These are phyloP conservation scores for Daldinia bambusicola DNA, from an alignment of 495 filamentous ascomycete genomes.

Conservation along the genomic window DNA sequence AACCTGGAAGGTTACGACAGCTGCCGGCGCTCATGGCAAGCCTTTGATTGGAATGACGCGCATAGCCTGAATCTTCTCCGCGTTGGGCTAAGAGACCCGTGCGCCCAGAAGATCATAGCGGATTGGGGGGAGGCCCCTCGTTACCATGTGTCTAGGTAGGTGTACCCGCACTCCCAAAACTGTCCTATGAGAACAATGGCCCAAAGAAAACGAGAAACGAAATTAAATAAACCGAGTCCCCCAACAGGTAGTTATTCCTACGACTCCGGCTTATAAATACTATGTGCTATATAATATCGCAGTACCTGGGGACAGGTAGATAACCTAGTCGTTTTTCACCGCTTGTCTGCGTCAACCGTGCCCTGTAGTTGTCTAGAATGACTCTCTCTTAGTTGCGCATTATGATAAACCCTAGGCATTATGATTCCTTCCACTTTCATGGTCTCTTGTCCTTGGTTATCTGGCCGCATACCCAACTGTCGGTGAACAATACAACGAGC, in stretches of 20 bases:
- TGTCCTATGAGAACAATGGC: not conserved
- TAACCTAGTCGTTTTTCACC: slow-evolving; percentile 10
- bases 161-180: slow-evolving; percentile 20
- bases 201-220: slow-evolving; percentile 3
- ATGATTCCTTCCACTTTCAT: not conserved
- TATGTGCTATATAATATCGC: not conserved
- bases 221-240: slow-evolving; percentile 20
- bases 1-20: slow-evolving; percentile 4
- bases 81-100: slow-evolving; percentile 15
- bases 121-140: slow-evolving; percentile 26
- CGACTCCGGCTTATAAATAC: slow-evolving; percentile 9
- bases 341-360: slow-evolving; percentile 3
- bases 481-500: slow-evolving; percentile 30
- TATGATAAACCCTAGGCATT: not conserved
- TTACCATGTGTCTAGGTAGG: slow-evolving; percentile 24
- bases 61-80: slow-evolving; percentile 38
- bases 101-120: slow-evolving; percentile 29
- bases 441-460: not conserved
- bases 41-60: slow-evolving; percentile 28
- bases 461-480: not conserved
- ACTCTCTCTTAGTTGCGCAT: not conserved
- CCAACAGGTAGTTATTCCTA: slow-evolving; percentile 10
- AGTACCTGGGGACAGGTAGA: not conserved
- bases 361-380: not conserved
- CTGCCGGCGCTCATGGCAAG: slow-evolving; percentile 4